Evolutionary conservation across 1,139 yeast genomes (phyloP).

Genomic region (Eremothecium cymbalariae): DNA sequence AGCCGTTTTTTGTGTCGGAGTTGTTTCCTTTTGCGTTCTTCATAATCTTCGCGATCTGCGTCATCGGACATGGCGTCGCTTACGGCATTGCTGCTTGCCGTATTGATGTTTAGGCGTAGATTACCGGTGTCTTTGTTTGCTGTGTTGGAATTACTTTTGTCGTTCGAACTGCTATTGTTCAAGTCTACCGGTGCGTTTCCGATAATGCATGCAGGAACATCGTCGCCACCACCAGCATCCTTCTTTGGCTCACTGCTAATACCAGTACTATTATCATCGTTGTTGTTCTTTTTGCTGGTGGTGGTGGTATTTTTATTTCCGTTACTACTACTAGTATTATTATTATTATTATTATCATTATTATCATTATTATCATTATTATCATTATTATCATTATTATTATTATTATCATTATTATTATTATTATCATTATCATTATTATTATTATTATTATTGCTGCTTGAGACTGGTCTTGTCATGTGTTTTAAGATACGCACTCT

Average conservation of each 20-base stretch:
- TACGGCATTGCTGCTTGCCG: too few species aligned
- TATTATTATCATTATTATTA: not conserved
- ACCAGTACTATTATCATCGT: too few species aligned
- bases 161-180: not conserved
- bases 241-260: too few species aligned
- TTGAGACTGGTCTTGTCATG: constrained; percentile 17
- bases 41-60: constrained; percentile 32
- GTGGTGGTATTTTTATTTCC: too few species aligned
- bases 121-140: not conserved
- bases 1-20: constrained; percentile 36
- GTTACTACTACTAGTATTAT: too few species aligned
- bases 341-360: too few species aligned
- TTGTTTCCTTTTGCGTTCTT: constrained; percentile 31
- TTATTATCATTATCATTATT: constrained; percentile 18
- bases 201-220: too few species aligned
- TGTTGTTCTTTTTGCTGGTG: too few species aligned
- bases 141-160: constrained; percentile 9
- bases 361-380: constrained; percentile 17
- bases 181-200: not conserved
- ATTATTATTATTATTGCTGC: constrained; percentile 17
- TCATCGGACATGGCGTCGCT: constrained; percentile 11
- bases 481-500: constrained; percentile 31
- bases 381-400: constrained; percentile 5
- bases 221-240: not conserved
- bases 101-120: too few species aligned